A percentile compares a stretch with the other conserved stretches of the same genome.
phyloP scores from a whole-genome alignment of 2,329 filamentous ascomycete species.

The Colletotrichum sp. region DNA sequence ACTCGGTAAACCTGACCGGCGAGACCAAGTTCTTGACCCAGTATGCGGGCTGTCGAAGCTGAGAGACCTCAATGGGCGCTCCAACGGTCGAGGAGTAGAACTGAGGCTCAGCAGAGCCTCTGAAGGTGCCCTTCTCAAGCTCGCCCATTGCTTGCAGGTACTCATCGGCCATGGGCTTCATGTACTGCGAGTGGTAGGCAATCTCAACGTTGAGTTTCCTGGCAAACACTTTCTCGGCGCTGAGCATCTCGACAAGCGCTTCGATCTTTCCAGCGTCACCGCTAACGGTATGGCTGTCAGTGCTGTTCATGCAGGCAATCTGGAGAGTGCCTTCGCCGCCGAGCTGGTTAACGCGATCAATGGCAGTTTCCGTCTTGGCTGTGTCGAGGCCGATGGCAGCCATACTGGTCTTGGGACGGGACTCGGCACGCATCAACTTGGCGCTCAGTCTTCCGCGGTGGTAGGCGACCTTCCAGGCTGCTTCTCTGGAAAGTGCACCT shows the following conservation, averaged over 20 bases:
- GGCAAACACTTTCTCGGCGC: slow-evolving; percentile 44
- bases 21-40: slow-evolving; percentile 50
- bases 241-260: slow-evolving; percentile 35
- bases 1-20: slow-evolving; percentile 48
- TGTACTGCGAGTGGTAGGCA: slow-evolving; percentile 61
- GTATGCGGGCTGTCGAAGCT: slow-evolving; percentile 34
- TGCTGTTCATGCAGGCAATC: slow-evolving; percentile 57
- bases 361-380: slow-evolving; percentile 25
- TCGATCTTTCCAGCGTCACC: slow-evolving; percentile 25
- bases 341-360: slow-evolving; percentile 29
- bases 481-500: slow-evolving; percentile 40
- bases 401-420: slow-evolving; percentile 39
- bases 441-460: slow-evolving; percentile 41
- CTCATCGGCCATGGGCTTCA: slow-evolving; percentile 44
- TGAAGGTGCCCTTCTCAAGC: not conserved
- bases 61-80: not conserved
- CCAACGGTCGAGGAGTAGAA: slow-evolving; percentile 18
- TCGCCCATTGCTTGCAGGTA: slow-evolving; percentile 31
- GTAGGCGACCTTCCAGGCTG: slow-evolving; percentile 55
- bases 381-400: slow-evolving; percentile 42
- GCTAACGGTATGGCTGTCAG: slow-evolving; percentile 56
- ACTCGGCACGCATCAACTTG: slow-evolving; percentile 31
- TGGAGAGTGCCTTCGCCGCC: slow-evolving; percentile 28
- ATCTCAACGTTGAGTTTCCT: slow-evolving; percentile 53
- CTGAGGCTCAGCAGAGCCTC: not conserved